These are phyloP conservation scores for Chlorella sp. DNA, from an alignment of 139 green algal species.

Conservation along the genomic window DNA sequence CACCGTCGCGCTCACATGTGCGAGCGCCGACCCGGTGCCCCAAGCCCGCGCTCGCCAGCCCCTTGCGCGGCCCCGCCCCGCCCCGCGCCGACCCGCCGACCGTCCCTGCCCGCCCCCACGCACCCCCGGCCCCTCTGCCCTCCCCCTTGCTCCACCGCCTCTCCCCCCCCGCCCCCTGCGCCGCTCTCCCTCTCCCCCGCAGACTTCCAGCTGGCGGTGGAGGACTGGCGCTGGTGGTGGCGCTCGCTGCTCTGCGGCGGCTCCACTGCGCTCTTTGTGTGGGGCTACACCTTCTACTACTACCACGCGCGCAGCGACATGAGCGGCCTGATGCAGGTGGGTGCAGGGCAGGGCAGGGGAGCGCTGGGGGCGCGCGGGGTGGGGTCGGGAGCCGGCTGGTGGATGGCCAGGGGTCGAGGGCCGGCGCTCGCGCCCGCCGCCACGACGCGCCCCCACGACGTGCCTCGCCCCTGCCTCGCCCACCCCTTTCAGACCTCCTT, in stretches of 20 bases:
- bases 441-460: too few relatives aligned
- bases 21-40: too few relatives aligned
- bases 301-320: slow-evolving; percentile 89
- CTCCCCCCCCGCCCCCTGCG: too few relatives aligned
- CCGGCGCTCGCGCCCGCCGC: neutral
- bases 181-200: too few relatives aligned
- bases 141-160: too few relatives aligned
- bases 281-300: slow-evolving; percentile 98
- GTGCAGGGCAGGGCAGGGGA: neutral
- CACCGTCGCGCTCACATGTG: slow-evolving; percentile 93
- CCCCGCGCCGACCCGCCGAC: too few relatives aligned
- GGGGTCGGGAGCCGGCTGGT: neutral
- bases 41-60: too few relatives aligned
- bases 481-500: slow-evolving; percentile 79
- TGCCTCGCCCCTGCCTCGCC: slow-evolving; percentile 36
- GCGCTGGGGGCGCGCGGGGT: neutral
- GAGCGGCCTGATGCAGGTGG: slow-evolving; percentile 75
- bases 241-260: slow-evolving; percentile 94
- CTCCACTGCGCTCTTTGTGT: slow-evolving; percentile 94
- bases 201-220: slow-evolving; percentile 92
- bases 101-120: too few relatives aligned
- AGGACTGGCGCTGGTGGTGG: slow-evolving; percentile 94
- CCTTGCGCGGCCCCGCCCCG: too few relatives aligned
- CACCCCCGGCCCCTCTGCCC: too few relatives aligned
- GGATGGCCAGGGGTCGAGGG: neutral